A percentile compares a stretch with the other conserved stretches of the same genome.
These are phyloP conservation scores for Bruguiera hainesii DNA, from an alignment of 441 rosid genomes.

Conservation along the genomic window DNA sequence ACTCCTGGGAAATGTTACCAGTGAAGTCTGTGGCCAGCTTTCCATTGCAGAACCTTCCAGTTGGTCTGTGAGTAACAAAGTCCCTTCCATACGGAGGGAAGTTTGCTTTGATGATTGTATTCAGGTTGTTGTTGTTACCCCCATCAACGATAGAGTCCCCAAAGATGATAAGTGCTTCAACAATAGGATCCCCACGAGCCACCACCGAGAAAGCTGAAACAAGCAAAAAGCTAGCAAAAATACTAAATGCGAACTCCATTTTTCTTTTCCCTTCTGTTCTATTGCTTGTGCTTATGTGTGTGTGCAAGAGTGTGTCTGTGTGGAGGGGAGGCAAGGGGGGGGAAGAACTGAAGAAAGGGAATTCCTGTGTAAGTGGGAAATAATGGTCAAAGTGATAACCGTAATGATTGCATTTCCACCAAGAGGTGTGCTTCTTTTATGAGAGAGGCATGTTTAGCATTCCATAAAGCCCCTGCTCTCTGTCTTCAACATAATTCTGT, in stretches of 20 bases:
- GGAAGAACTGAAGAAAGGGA: constrained; percentile 30
- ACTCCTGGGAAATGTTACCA: constrained; percentile 33
- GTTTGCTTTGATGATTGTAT: constrained; percentile 65
- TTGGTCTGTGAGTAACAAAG: constrained; percentile 62
- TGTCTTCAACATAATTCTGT: constrained; percentile 18
- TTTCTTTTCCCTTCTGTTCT: neutral
- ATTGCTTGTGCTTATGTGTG: neutral
- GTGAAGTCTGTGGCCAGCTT: constrained; percentile 81
- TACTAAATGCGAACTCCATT: constrained; percentile 30
- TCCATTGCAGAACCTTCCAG: constrained; percentile 96
- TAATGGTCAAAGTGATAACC: constrained; percentile 23
- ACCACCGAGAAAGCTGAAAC: constrained; percentile 24
- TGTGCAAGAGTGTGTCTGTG: constrained; percentile 1
- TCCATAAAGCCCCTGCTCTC: constrained; percentile 12
- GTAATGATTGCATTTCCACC: constrained; percentile 23
- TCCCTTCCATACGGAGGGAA: constrained; percentile 98
- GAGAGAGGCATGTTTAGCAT: constrained; percentile 33
- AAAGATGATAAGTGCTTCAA: constrained; percentile 76
- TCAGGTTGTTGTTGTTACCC: constrained; percentile 83
- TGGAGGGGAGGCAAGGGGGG: constrained; percentile 24
- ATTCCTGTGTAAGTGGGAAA: constrained; percentile 9
- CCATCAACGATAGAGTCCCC: constrained; percentile 92
- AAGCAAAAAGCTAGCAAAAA: constrained; percentile 21
- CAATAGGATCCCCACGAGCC: constrained; percentile 54
- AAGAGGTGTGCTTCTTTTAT: constrained; percentile 30